Percentiles rank a stretch among this genome's conserved stretches.
Evolutionary conservation across 2,329 filamentous ascomycete genomes (phyloP).

Genomic region (Diaporthe australafricana): DNA sequence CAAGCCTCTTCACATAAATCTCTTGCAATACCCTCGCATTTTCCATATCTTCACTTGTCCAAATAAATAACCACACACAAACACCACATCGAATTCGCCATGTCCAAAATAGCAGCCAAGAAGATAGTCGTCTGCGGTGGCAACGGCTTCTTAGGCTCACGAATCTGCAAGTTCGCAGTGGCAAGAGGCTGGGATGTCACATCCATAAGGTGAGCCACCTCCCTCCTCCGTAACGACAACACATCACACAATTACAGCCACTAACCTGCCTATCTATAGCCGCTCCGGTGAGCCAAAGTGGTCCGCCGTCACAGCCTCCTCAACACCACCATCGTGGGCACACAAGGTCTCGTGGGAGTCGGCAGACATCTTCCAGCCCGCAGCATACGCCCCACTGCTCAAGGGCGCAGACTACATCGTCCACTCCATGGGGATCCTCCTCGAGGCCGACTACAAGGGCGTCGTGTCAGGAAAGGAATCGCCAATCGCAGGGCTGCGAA

Average conservation of each 20-base stretch:
- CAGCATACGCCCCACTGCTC: constrained; percentile 82
- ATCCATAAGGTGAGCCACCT: constrained; percentile 79
- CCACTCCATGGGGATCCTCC: constrained; percentile 94
- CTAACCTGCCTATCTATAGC: constrained; percentile 57
- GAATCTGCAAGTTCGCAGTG: constrained; percentile 92
- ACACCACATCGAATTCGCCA: constrained; percentile 47
- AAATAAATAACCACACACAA: not conserved
- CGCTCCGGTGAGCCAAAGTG: constrained; percentile 92
- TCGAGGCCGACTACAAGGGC: constrained; percentile 98
- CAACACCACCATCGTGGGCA: constrained; percentile 82
- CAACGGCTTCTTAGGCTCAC: constrained; percentile 87
- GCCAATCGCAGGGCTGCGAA: constrained; percentile 79
- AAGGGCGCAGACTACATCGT: constrained; percentile 85
- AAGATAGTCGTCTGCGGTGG: constrained; percentile 92
- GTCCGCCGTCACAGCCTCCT: constrained; percentile 79
- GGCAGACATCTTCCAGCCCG: constrained; percentile 86
- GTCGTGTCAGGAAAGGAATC: constrained; percentile 87
- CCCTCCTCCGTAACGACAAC: not conserved
- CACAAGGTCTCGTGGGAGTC: constrained; percentile 86
- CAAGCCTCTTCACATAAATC: not conserved
- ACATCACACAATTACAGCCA: not conserved
- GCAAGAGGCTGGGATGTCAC: constrained; percentile 90
- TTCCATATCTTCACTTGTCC: no score
- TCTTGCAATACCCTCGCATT: not conserved
- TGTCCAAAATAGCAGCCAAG: constrained; percentile 70